Evolutionary conservation across 2,329 filamentous ascomycete species (phyloP).

Genomic region (Paecilomyces formosus): DNA sequence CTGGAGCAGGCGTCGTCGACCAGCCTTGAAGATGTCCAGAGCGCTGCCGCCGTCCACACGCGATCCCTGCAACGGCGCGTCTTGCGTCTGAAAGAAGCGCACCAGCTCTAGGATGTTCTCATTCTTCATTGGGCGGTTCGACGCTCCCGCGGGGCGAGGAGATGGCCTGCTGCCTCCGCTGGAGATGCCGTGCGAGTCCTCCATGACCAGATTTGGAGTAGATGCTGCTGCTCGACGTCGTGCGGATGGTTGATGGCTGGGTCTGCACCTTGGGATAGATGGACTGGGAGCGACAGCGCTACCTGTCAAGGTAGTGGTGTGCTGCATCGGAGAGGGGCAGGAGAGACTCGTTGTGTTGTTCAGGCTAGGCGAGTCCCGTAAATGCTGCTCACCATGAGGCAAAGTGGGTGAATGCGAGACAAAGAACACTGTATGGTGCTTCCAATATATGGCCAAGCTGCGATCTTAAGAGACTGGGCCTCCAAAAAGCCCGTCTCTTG

Average conservation of each 20-base stretch:
- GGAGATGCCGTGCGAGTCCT: background rate
- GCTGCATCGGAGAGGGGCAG: background rate
- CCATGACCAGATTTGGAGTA: background rate
- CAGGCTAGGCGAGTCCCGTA: background rate
- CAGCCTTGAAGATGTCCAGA: constrained; percentile 17
- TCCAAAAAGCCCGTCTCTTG: background rate
- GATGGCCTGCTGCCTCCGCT: constrained; percentile 2
- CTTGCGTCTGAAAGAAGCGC: constrained; percentile 27
- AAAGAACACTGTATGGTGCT: background rate
- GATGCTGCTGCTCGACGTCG: background rate
- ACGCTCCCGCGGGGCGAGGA: constrained; percentile 23
- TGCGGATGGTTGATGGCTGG: constrained; percentile 4
- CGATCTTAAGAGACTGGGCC: background rate
- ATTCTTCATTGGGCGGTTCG: constrained; percentile 19
- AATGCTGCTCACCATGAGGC: background rate
- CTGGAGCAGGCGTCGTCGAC: constrained; percentile 28
- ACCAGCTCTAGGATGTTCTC: constrained; percentile 28
- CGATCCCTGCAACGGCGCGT: constrained; percentile 8
- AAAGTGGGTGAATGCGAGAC: background rate
- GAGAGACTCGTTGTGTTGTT: background rate
- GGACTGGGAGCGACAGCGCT: constrained; percentile 26
- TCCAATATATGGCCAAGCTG: background rate
- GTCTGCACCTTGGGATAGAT: constrained; percentile 26
- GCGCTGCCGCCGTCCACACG: constrained; percentile 5
- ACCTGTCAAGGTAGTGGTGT: constrained; percentile 13